phyloP scores from a whole-genome alignment of 495 filamentous ascomycete genomes.

The Massariosphaeria phaeospora region DNA sequence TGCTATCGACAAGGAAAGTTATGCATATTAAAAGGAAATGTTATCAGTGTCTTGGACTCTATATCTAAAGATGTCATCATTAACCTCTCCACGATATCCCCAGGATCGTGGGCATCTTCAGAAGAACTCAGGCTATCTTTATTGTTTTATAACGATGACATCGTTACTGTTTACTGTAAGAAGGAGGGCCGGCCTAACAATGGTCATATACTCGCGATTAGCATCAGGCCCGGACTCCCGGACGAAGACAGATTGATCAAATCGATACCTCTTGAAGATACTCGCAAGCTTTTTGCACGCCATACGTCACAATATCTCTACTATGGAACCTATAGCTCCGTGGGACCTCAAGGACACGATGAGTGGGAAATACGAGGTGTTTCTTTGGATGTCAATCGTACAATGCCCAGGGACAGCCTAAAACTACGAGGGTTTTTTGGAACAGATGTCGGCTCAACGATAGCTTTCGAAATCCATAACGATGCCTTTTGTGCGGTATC shows the following conservation, averaged over 20 bases:
- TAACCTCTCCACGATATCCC: constrained; percentile 56
- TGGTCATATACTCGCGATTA: constrained; percentile 57
- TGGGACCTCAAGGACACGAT: constrained; percentile 48
- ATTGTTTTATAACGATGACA: constrained; percentile 57
- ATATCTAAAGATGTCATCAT: constrained; percentile 31
- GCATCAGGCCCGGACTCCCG: constrained; percentile 39
- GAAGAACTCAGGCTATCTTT: constrained; percentile 49
- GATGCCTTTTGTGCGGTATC: constrained; percentile 69
- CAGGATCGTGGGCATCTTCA: no score
- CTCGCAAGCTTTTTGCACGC: constrained; percentile 61
- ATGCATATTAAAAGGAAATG: constrained; percentile 54
- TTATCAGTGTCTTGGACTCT: constrained; percentile 57
- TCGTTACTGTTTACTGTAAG: constrained; percentile 52
- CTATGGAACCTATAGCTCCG: constrained; percentile 58
- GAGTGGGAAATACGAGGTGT: constrained; percentile 58
- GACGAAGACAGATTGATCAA: constrained; percentile 40
- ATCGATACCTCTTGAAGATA: constrained; percentile 43
- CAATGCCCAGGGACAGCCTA: no score
- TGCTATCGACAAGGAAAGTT: constrained; percentile 59
- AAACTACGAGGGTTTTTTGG: constrained; percentile 54
- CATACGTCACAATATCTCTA: constrained; percentile 62
- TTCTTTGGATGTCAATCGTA: constrained; percentile 5
- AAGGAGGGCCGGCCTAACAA: constrained; percentile 35
- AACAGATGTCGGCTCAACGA: constrained; percentile 59
- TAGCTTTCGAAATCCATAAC: constrained; percentile 68